A percentile compares a stretch with the other conserved stretches of the same genome.
These are phyloP conservation scores for Globisporangium perplexum DNA, from an alignment of 352 stramenopile species.

Conservation along the genomic window DNA sequence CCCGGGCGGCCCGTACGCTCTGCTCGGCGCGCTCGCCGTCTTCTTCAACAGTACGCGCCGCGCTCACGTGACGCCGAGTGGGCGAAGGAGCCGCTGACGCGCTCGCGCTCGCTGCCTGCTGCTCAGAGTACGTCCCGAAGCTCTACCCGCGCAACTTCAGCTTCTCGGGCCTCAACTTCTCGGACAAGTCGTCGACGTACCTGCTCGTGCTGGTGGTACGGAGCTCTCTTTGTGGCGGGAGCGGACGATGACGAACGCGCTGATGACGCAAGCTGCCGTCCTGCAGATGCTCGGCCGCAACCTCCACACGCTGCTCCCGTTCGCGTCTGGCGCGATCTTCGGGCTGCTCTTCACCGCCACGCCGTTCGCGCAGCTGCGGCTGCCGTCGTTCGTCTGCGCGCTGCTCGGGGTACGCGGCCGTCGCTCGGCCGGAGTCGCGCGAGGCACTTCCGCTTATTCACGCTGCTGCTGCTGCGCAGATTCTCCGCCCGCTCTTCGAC, in stretches of 20 bases:
- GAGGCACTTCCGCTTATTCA: background rate
- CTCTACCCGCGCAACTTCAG: conserved; percentile 57
- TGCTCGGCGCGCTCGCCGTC: conserved; percentile 65
- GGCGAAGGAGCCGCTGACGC: no score
- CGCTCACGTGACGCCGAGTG: no score
- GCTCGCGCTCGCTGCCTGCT: no score
- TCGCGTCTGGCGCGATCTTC: conserved; percentile 51
- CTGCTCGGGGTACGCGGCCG: conserved; percentile 37
- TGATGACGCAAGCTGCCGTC: background rate
- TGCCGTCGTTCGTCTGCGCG: conserved; percentile 66
- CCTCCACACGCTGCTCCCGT: conserved; percentile 44
- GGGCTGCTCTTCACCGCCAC: conserved; percentile 67
- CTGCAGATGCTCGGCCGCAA: conserved; percentile 62
- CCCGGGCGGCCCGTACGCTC: conserved; percentile 58
- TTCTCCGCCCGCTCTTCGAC: conserved; percentile 72
- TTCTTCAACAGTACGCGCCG: conserved; percentile 76
- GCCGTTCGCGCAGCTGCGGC: conserved; percentile 58
- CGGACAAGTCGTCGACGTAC: conserved; percentile 79
- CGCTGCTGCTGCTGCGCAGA: conserved; percentile 12
- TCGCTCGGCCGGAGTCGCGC: background rate
- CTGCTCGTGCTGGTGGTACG: conserved; percentile 68
- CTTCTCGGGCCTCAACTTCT: conserved; percentile 68
- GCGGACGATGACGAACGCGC: background rate
- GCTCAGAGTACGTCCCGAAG: conserved; percentile 70
- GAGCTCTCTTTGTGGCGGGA: background rate